These are phyloP conservation scores for Rubus parviflorus DNA, from an alignment of 306 rosid genomes.

Conservation along the genomic window DNA sequence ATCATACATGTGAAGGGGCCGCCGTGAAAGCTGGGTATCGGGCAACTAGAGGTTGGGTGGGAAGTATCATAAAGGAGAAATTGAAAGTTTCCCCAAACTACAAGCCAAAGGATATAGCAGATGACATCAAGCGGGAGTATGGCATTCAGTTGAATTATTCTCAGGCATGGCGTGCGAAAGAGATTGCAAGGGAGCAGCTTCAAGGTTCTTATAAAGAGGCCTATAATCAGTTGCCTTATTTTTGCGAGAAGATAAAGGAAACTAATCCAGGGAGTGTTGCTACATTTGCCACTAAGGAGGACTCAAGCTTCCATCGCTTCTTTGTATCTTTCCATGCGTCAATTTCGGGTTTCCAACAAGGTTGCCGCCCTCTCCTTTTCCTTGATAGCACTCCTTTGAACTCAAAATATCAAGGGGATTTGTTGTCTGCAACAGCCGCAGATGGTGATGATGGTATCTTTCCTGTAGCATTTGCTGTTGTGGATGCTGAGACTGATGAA, in stretches of 20 bases:
- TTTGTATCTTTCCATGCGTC: constrained; percentile 87
- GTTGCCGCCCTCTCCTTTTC: constrained; percentile 91
- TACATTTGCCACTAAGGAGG: constrained; percentile 84
- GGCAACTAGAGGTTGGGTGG: constrained; percentile 98
- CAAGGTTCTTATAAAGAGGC: constrained; percentile 99
- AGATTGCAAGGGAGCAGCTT: constrained; percentile 94
- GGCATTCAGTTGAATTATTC: constrained; percentile 94
- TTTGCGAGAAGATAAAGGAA: constrained; percentile 88
- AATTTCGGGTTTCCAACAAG: constrained; percentile 73
- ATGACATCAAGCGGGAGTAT: constrained; percentile 86
- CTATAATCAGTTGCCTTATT: constrained; percentile 75
- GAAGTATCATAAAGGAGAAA: constrained; percentile 94
- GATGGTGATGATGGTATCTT: constrained; percentile 87
- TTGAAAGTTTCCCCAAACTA: constrained; percentile 84
- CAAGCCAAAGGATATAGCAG: constrained; percentile 95
- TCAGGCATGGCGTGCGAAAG: constrained; percentile 99
- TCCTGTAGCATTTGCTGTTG: constrained; percentile 90
- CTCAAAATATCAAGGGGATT: constrained; percentile 87
- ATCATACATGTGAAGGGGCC: constrained; percentile 93
- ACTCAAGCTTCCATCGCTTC: constrained; percentile 90
- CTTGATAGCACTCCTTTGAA: constrained; percentile 77
- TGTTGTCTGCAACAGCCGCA: constrained; percentile 75
- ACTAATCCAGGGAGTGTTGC: constrained; percentile 93
- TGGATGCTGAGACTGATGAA: constrained; percentile 80
- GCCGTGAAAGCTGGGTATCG: constrained; percentile 92